phyloP scores from a whole-genome alignment of 768 basidiomycete species.

The Phanerochaete carnosa region DNA sequence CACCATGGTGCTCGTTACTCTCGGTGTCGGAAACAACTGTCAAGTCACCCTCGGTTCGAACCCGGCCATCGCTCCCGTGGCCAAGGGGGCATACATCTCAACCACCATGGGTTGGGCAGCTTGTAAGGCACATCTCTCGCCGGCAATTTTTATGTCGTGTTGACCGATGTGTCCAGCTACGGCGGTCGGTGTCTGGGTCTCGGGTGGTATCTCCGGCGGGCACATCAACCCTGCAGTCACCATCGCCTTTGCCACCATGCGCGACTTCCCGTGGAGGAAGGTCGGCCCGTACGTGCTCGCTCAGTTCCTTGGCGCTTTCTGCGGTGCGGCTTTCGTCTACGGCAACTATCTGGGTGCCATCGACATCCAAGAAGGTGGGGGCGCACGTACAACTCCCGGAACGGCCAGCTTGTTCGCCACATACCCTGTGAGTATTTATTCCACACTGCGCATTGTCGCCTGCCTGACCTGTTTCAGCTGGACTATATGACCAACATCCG shows the following conservation, averaged over 20 bases:
- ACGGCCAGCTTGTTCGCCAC: constrained; percentile 61
- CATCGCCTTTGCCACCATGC: constrained; percentile 60
- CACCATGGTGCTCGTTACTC: constrained; percentile 8
- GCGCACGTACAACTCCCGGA: constrained; percentile 46
- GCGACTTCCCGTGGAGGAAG: constrained; percentile 78
- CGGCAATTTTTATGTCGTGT: not conserved
- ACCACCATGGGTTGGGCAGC: constrained; percentile 54
- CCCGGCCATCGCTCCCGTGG: not conserved
- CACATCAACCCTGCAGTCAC: constrained; percentile 58
- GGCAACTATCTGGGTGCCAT: constrained; percentile 68
- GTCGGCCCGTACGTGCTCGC: constrained; percentile 67
- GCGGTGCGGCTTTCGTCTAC: constrained; percentile 57
- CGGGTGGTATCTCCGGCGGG: constrained; percentile 65
- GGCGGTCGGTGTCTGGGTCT: constrained; percentile 66
- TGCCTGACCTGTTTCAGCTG: constrained; percentile 9
- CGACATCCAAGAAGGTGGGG: constrained; percentile 57
- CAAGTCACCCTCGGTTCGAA: constrained; percentile 1
- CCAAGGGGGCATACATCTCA: constrained; percentile 34
- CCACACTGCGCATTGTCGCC: not conserved
- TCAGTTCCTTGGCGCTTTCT: constrained; percentile 60
- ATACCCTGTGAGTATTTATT: constrained; percentile 44
- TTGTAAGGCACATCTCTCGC: constrained; percentile 23
- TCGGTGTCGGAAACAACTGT: constrained; percentile 5
- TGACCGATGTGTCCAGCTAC: constrained; percentile 31
- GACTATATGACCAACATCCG: constrained; percentile 39